Base-by-base conservation (phyloP, 2,329 filamentous ascomycete genomes). In the Fonsecaea pugnacius region DNA sequence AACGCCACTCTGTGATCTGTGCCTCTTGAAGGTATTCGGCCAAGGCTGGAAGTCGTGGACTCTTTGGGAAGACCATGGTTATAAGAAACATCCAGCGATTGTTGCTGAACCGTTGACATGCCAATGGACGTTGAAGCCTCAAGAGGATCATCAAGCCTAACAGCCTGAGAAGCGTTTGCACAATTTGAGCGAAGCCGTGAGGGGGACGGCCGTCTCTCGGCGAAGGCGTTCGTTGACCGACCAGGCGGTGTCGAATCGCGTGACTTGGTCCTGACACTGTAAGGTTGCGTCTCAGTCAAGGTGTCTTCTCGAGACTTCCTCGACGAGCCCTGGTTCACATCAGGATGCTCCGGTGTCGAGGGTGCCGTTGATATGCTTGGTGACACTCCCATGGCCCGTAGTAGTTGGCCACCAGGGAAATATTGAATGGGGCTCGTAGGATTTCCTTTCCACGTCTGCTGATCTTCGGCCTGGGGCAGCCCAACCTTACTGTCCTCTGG, bases 401-500 rank as follows among this genome's bases (percentile, higher is more conserved):
- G 18, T 24, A 18, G 18, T 24, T 10, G 5, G 3, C 24, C 43
- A 9, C 18, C 8, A 14, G 9, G 21, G 5, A 48, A 3, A 2
- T 16, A 24, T 21, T 24, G 18, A 14, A 4, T 24, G 9, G 43
- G 21, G 24, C 43, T 12, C 8, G 24, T 24, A 10, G 10, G 7
- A 8, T 10, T 14, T 12, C 24, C 43, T 48, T 27, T 18, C 8
- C 9, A 10, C 10, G 43, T 48, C 10, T 24, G 18, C 21, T 24
- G 43, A 48, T 27, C 24, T 7, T 48, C 43, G 2, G 12, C 9
- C 7, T 48, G 18, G 6, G 21, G 18, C 18, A 24, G 21, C 12
- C 12, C 33, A n/a, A 4, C 14, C 5, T 46, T 24, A 16, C 18
- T 18, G 27, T 62, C 48, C n/a, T 65, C 66, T 14, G 65, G 64